phyloP scores from a whole-genome alignment of 805 yeast genomes.

The Candida odintsovae region DNA sequence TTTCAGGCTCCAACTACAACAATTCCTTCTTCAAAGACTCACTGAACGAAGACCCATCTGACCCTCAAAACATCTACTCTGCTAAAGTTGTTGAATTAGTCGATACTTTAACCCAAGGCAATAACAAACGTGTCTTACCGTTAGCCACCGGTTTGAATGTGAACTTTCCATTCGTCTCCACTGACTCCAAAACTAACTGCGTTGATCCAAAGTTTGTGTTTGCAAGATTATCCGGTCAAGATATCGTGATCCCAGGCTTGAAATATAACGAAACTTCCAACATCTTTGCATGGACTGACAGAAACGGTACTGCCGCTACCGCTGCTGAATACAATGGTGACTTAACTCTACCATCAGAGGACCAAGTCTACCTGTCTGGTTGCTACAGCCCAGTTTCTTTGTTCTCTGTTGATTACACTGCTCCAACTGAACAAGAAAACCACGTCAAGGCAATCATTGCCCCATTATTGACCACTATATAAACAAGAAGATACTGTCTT shows the following conservation, averaged over 20 bases:
- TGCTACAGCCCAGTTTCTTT: slow-evolving; percentile 41
- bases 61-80: slow-evolving; percentile 41
- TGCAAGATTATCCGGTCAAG: slow-evolving; percentile 40
- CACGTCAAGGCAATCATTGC: slow-evolving; percentile 14
- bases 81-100: slow-evolving; percentile 35
- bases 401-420: slow-evolving; percentile 40
- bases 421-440: slow-evolving; percentile 12
- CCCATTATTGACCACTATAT: neutral
- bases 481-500: neutral
- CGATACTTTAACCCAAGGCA: slow-evolving; percentile 34
- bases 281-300: slow-evolving; percentile 15
- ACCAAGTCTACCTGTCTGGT: slow-evolving; percentile 21
- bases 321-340: slow-evolving; percentile 35
- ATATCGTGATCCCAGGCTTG: slow-evolving; percentile 9
- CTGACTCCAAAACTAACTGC: slow-evolving; percentile 33
- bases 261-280: slow-evolving; percentile 36
- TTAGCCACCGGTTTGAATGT: slow-evolving; percentile 41
- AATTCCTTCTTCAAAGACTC: slow-evolving; percentile 39
- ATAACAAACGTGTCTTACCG: slow-evolving; percentile 34
- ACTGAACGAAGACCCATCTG: slow-evolving; percentile 34
- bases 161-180: slow-evolving; percentile 42
- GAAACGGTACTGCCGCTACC: slow-evolving; percentile 21
- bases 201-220: slow-evolving; percentile 35
- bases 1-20: slow-evolving; percentile 45
- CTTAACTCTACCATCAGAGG: slow-evolving; percentile 39